Base-by-base conservation (phyloP, 257 asterid genomes). In the Knoxia roxburghii region DNA sequence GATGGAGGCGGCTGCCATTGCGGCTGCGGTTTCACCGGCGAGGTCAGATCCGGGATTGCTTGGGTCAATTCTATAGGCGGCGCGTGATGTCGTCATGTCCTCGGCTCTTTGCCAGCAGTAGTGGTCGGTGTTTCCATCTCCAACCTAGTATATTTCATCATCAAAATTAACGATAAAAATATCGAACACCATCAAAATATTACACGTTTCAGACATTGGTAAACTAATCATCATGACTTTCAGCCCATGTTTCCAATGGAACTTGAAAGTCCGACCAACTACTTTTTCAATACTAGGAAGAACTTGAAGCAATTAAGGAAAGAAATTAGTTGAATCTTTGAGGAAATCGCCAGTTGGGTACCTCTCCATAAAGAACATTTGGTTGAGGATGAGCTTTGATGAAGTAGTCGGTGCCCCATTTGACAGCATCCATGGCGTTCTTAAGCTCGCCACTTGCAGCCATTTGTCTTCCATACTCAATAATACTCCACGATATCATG, bases 321-420 rank as follows among this genome's bases (percentile, higher is more conserved):
- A 23, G 4, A 6, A 23, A 33, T 1, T n/a, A n/a, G n/a, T n/a
- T n/a, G n/a, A n/a, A n/a, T n/a, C n/a, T n/a, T n/a, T n/a, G n/a
- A n/a, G n/a, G n/a, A n/a, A n/a, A n/a, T n/a, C n/a, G n/a, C n/a
- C n/a, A n/a, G n/a, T 0, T 43, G 7, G 4, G 14, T 3, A 92
- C 98, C 95, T 93, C 97, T 64, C 99, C 99, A 6, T 88, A 93
- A 48, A 93, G 92, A 10, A 93, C 91, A 69, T 90, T 5, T 46
- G 97, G 96, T 48, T 90, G 71, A 4, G 96, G 95, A 45, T 94
- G 99, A 52, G 99, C 96, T 83, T 94, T 94, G 72, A 94, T 88
- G 78, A 90, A 84, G 73, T 94, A 94, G 69, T 94, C 99, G 56
- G 99, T 88, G 13, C 99, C 99, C 99, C 99, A 94, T 53, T 94